Evolutionary conservation across 139 green algal species (phyloP).

Genomic region (Tetraselmis striata): DNA sequence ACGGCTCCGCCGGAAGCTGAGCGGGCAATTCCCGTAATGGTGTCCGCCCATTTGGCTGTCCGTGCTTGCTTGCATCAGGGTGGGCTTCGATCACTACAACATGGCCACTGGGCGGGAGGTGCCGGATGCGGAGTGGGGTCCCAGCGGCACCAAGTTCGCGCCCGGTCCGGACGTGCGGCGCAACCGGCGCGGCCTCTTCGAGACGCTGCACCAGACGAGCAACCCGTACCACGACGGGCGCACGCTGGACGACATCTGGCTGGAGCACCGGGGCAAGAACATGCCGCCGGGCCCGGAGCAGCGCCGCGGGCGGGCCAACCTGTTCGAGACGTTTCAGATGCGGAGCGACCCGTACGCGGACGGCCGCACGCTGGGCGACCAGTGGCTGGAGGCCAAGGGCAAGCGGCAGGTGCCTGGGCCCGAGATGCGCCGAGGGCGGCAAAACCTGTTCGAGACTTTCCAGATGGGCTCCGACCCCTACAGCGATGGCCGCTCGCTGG

Average conservation of each 20-base stretch:
- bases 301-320: conserved; percentile 4
- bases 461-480: conserved; percentile 32
- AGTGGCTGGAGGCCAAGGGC: conserved; percentile 30
- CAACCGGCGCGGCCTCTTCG: conserved; percentile 6
- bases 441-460: conserved; percentile 32
- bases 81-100: background rate
- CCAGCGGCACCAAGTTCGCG: background rate
- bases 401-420: conserved; percentile 28
- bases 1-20: too few relatives aligned
- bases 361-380: conserved; percentile 11
- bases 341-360: background rate
- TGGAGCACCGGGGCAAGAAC: conserved; percentile 13
- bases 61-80: too few relatives aligned
- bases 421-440: conserved; percentile 28
- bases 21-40: too few relatives aligned
- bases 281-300: conserved; percentile 8
- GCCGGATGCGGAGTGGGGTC: background rate
- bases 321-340: background rate
- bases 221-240: conserved; percentile 16
- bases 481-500: conserved; percentile 13
- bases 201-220: conserved; percentile 17
- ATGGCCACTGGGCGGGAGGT: background rate
- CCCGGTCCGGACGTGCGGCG: conserved; percentile 13
- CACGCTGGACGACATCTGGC: background rate
- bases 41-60: too few relatives aligned